Percentiles rank a stretch among this genome's conserved stretches.
phyloP scores from a whole-genome alignment of 176 grass and related monocot species.

The Dendrocalamus sinicus region DNA sequence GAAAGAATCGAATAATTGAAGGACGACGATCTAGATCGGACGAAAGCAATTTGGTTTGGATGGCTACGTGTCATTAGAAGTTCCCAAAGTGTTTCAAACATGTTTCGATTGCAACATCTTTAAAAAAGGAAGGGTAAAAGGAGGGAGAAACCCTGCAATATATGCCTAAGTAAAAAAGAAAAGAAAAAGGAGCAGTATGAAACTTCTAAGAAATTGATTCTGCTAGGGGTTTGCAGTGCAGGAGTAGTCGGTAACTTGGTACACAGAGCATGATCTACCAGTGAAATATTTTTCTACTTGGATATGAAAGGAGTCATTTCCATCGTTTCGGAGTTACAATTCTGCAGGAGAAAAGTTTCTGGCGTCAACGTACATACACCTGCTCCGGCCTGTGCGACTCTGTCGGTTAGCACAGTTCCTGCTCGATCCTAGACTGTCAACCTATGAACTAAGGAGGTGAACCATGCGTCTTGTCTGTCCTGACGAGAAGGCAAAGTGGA shows the following conservation, averaged over 20 bases:
- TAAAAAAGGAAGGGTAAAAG: neutral
- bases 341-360: neutral
- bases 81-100: neutral
- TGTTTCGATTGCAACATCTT: neutral
- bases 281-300: too few relatives aligned
- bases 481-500: neutral
- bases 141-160: neutral
- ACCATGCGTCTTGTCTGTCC: neutral
- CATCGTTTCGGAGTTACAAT: neutral
- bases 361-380: neutral
- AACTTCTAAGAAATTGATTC: slow-evolving; percentile 6
- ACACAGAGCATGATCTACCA: neutral
- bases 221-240: neutral
- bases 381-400: neutral
- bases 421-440: neutral
- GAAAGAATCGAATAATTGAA: neutral
- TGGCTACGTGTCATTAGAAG: slow-evolving; percentile 1
- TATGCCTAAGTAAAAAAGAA: neutral
- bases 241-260: neutral
- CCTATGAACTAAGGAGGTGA: slow-evolving; percentile 4
- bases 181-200: neutral
- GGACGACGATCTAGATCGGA: neutral
- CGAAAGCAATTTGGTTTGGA: slow-evolving; percentile 29
- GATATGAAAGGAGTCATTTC: neutral
- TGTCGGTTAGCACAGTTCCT: neutral